Percentiles rank a stretch among this genome's conserved stretches.
These are phyloP conservation scores for Thraustochytrium sp. DNA, from an alignment of 352 stramenopile species.

Conservation along the genomic window DNA sequence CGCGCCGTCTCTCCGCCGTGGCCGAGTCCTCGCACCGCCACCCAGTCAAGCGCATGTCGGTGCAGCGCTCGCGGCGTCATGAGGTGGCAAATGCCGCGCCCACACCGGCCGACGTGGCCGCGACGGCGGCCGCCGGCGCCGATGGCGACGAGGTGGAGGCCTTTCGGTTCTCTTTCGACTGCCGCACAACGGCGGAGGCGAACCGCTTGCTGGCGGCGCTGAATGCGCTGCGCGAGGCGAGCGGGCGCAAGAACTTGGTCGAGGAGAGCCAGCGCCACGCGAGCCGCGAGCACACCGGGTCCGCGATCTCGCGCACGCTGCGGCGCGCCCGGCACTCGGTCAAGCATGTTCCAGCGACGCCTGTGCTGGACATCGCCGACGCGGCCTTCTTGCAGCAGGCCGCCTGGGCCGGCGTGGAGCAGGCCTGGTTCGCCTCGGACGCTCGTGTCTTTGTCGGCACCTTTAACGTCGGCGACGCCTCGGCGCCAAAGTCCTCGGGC, in stretches of 20 bases:
- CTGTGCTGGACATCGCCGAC: not conserved
- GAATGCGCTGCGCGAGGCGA: not conserved
- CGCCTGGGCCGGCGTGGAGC: not conserved
- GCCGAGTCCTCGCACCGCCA: no score
- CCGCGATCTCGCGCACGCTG: not conserved
- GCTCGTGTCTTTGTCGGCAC: constrained; percentile 29
- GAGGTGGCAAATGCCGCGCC: not conserved
- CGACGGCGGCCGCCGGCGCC: not conserved
- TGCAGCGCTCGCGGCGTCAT: not conserved
- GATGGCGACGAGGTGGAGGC: not conserved
- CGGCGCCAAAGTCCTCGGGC: not conserved
- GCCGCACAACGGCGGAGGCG: not conserved
- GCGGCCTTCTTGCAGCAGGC: not conserved
- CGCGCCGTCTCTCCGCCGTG: no score
- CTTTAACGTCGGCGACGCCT: constrained; percentile 29
- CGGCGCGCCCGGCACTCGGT: not conserved
- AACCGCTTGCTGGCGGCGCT: not conserved
- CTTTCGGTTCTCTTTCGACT: constrained; percentile 7
- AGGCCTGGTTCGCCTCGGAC: not conserved
- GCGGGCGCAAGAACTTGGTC: not conserved
- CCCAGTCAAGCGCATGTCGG: not conserved
- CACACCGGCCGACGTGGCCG: not conserved
- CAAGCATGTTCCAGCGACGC: not conserved
- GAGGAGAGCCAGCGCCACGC: not conserved
- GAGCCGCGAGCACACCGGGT: not conserved